Evolutionary conservation across 306 rosid genomes (phyloP), one percentile per base, ranked within the genome.

Genomic region (Cucurbita maxima): DNA sequence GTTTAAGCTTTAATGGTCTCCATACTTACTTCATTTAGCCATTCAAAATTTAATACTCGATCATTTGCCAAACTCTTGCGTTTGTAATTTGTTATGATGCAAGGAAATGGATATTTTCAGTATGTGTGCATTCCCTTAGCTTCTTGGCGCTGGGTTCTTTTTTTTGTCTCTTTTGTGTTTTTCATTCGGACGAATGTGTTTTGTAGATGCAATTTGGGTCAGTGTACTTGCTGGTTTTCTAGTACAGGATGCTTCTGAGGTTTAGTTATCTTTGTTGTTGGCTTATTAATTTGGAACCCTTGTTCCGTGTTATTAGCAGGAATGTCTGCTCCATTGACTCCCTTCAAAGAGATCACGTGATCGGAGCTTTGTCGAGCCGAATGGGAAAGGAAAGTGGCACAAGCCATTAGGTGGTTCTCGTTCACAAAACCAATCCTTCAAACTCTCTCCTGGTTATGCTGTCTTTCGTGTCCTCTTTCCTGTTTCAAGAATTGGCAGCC

Each of bases 301-400:
- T 30, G 30, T 30, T 57, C 54, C 3, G 40, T 12, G 22, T 56
- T 11, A 18, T 43, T 36, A 16, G 19, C 20, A 74, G 82, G 77
- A 77, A 86, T 85, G 91, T 78, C 79, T 75, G 84, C 82, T 84
- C 43, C 84, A 82, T 78, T 85, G 87, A 77, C 91, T 10, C 89
- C 95, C 18, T 83, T 83, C 89, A 6, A 95, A 95, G 92, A 89
- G 97, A 64, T 76, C 84, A 3, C 89, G 76, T 66, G 91, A 87
- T 51, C 77, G 77, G 51, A 79, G 54, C 81, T 53, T 11, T 58
- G 11, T 34, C 7, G 89, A 86, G 66, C 37, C 77, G 1, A 82
- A 82, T 80, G 89, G 89, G 75, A 83, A 83, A 79, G 89, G 88
- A 77, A 95, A 91, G 83, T 53, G 83, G 75, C 92, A 80, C 2